These are phyloP conservation scores for Ophiostoma tasmaniense DNA, from an alignment of 2,329 filamentous ascomycete genomes.

Conservation along the genomic window DNA sequence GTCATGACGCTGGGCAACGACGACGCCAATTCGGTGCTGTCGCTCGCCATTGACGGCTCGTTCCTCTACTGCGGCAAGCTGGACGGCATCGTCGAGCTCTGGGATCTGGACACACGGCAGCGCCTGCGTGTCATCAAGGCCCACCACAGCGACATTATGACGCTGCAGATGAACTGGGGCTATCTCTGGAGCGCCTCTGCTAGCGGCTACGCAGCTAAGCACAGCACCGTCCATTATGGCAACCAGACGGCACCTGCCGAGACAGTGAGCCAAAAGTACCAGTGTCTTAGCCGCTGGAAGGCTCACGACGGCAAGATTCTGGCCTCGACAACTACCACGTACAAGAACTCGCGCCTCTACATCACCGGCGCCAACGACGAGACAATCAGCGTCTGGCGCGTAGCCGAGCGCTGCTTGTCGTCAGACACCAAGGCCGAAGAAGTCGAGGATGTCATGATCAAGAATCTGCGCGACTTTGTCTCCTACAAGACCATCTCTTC, in stretches of 20 bases:
- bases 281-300: constrained; percentile 29
- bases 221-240: constrained; percentile 57
- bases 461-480: constrained; percentile 74
- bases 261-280: constrained; percentile 46
- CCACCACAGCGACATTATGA: constrained; percentile 74
- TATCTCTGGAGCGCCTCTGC: constrained; percentile 82
- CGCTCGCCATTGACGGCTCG: constrained; percentile 76
- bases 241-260: constrained; percentile 42
- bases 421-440: constrained; percentile 29
- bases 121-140: constrained; percentile 78
- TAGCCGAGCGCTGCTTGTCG: constrained; percentile 39
- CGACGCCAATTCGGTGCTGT: constrained; percentile 59
- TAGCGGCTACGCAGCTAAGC: constrained; percentile 74
- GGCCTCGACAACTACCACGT: constrained; percentile 66
- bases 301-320: constrained; percentile 84
- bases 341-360: constrained; percentile 69
- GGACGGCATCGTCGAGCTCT: constrained; percentile 83
- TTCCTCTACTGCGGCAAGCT: constrained; percentile 88
- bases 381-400: constrained; percentile 79
- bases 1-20: constrained; percentile 57
- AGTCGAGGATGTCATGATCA: constrained; percentile 52
- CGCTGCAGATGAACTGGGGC: constrained; percentile 76
- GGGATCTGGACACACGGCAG: constrained; percentile 93
- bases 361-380: constrained; percentile 93
- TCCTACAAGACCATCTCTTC: constrained; percentile 89